These are phyloP conservation scores for Ganoderma multipileum DNA, from an alignment of 1,284 basidiomycete genomes.

Conservation along the genomic window DNA sequence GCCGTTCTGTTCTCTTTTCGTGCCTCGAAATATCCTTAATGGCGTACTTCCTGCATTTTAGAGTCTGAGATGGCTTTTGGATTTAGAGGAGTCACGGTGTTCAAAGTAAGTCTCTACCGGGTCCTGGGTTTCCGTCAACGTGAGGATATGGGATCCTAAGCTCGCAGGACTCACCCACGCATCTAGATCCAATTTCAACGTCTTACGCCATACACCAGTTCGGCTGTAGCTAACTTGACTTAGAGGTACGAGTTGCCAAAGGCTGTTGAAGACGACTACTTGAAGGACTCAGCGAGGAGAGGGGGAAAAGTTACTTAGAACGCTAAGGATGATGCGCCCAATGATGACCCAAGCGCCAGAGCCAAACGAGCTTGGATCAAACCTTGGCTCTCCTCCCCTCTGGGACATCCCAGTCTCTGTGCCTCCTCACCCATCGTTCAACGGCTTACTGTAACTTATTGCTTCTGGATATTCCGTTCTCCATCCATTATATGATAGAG, in stretches of 20 bases:
- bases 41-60: too few species aligned
- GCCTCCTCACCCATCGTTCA: neutral
- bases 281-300: neutral
- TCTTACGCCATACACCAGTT: neutral
- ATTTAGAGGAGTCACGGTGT: neutral
- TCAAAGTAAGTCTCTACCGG: neutral
- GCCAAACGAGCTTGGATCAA: neutral
- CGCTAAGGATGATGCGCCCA: neutral
- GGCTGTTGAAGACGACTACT: neutral
- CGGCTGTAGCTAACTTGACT: neutral
- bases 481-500: slow-evolving; percentile 8
- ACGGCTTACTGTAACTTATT: slow-evolving; percentile 3
- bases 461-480: neutral
- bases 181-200: neutral
- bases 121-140: neutral
- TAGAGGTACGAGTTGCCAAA: neutral
- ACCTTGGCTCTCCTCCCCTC: neutral
- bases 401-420: neutral
- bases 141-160: neutral
- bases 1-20: neutral
- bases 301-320: neutral
- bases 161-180: neutral
- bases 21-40: neutral
- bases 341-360: neutral
- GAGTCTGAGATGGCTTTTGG: neutral